Conservation (phyloP, 2,329 filamentous ascomycete genomes). For the Cladosporium colombiae region DNA sequence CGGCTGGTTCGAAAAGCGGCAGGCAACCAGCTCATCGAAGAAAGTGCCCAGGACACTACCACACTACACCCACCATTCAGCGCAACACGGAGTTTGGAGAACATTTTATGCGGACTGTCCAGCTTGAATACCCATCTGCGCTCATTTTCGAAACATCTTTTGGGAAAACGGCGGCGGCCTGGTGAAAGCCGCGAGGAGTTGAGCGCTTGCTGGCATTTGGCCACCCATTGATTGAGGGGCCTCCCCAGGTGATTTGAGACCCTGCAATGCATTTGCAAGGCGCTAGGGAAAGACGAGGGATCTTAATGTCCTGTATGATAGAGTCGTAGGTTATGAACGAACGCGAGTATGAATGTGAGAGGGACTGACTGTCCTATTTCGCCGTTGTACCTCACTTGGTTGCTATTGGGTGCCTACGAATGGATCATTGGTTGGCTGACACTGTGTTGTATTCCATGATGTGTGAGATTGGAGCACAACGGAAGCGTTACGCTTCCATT, state of each 20-base stretch:
- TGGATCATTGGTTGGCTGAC: neutral
- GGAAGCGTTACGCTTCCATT: neutral
- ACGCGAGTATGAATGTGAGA: neutral
- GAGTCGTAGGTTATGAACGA: constrained; percentile 1
- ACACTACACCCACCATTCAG: neutral
- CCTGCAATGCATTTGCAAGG: neutral
- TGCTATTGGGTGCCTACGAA: neutral
- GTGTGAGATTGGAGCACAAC: neutral
- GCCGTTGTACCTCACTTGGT: no score
- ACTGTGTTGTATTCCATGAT: neutral
- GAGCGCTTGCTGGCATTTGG: neutral
- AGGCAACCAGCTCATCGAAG: neutral
- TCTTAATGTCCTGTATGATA: constrained; percentile 9
- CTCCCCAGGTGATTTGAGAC: neutral
- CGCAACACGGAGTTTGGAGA: neutral
- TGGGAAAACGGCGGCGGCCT: neutral
- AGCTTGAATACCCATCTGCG: constrained; percentile 5
- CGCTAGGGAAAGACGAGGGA: neutral
- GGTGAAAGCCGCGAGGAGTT: neutral
- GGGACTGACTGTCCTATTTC: neutral
- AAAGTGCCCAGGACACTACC: neutral
- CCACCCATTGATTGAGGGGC: neutral
- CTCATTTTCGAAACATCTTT: neutral
- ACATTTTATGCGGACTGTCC: neutral
- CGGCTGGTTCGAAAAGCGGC: neutral